These are phyloP conservation scores for Corchorus capsularis DNA, from an alignment of 345 rosid species.

Conservation along the genomic window DNA sequence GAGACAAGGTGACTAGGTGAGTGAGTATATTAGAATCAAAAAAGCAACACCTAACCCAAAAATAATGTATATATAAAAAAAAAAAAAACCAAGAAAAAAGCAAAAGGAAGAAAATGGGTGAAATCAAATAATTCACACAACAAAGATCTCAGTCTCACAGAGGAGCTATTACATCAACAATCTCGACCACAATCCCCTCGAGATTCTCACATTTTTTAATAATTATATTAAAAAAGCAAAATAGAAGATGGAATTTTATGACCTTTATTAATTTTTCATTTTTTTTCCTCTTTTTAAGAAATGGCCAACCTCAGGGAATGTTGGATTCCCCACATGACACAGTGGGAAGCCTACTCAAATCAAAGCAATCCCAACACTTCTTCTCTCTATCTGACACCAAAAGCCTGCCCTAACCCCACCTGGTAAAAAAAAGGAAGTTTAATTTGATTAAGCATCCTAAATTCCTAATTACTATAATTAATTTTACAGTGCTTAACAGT, in stretches of 20 bases:
- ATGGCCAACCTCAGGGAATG: conserved; percentile 47
- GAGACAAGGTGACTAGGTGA: conserved; percentile 36
- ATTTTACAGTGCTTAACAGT: conserved; percentile 38
- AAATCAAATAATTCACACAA: conserved; percentile 31
- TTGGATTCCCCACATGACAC: conserved; percentile 48
- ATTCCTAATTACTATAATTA: conserved; percentile 15
- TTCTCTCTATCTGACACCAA: conserved; percentile 18
- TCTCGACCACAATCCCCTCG: conserved; percentile 44
- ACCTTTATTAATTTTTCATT: background rate
- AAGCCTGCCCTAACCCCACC: conserved; percentile 30
- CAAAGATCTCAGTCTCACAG: conserved; percentile 26
- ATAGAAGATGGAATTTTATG: conserved; percentile 25
- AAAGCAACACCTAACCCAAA: conserved; percentile 34
- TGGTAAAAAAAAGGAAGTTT: background rate
- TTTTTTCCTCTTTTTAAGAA: background rate
- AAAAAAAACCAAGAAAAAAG: background rate
- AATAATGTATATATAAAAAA: background rate
- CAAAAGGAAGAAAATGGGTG: conserved; percentile 4
- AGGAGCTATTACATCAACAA: conserved; percentile 37
- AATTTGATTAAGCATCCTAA: conserved; percentile 13
- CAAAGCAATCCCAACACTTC: conserved; percentile 30
- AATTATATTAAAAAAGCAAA: conserved; percentile 20
- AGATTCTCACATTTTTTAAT: conserved; percentile 41
- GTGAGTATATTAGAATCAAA: conserved; percentile 36
- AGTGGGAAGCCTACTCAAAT: conserved; percentile 30